Evolutionary conservation across 2,329 filamentous ascomycete genomes (phyloP).

Genomic region (Aspergillus viridinutans): DNA sequence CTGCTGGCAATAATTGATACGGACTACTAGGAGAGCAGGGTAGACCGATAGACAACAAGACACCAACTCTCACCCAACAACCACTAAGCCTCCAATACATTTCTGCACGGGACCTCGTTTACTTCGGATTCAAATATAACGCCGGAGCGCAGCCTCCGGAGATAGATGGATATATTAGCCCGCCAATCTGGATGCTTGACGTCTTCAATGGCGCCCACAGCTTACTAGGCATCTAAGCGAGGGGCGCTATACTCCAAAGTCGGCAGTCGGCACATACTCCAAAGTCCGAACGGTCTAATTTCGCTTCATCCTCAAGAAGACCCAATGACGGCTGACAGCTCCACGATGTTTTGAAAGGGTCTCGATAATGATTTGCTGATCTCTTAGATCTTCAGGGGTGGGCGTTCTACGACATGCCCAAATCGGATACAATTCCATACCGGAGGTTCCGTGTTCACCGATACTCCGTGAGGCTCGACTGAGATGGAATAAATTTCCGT

Average conservation of each 20-base stretch:
- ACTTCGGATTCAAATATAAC: neutral
- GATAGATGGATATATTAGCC: neutral
- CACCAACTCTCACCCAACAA: no score
- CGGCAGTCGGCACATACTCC: no score
- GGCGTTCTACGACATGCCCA: neutral
- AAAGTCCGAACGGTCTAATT: neutral
- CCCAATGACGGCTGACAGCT: neutral
- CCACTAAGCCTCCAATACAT: neutral
- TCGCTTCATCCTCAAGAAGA: neutral
- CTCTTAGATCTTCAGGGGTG: neutral
- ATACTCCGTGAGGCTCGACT: neutral
- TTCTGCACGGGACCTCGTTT: no score
- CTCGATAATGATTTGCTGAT: neutral
- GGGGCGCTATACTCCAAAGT: neutral
- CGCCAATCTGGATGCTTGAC: neutral
- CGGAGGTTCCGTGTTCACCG: slow-evolving; percentile 8
- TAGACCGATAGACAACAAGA: no score
- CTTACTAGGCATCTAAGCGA: neutral
- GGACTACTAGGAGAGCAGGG: no score
- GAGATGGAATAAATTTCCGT: neutral
- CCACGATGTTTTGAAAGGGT: neutral
- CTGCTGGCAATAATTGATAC: no score
- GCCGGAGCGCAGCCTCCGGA: neutral
- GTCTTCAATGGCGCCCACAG: neutral
- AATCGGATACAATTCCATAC: neutral